phyloP scores from a whole-genome alignment of 2,329 filamentous ascomycete genomes.

The Dactylellina parvicollis region DNA sequence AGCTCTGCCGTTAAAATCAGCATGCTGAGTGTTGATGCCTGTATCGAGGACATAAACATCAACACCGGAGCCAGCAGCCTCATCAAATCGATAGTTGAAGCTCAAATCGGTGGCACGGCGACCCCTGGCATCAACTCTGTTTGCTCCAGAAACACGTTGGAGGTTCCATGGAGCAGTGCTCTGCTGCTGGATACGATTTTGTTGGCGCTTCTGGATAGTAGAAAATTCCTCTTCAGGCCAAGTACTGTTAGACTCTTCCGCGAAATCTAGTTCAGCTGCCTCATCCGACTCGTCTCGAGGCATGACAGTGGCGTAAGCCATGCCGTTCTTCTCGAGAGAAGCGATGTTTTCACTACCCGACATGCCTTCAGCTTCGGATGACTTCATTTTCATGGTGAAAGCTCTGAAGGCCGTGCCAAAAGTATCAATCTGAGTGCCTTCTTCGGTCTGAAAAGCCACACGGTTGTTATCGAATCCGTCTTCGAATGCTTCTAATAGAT shows the following conservation, averaged over 20 bases:
- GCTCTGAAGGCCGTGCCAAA: constrained; percentile 56
- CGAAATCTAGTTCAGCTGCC: constrained; percentile 28
- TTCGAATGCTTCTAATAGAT: constrained; percentile 1
- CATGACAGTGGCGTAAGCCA: constrained; percentile 28
- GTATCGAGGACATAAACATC: constrained; percentile 66
- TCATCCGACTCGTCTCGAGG: constrained; percentile 53
- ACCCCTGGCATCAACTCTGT: constrained; percentile 57
- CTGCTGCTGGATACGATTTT: constrained; percentile 20
- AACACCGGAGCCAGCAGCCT: constrained; percentile 61
- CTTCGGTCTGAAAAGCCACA: constrained; percentile 23
- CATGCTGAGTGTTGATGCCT: constrained; percentile 60
- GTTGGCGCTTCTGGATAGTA: constrained; percentile 17
- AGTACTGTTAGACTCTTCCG: constrained; percentile 12
- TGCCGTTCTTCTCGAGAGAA: constrained; percentile 29
- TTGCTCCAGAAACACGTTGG: constrained; percentile 58
- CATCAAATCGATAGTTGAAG: constrained; percentile 61
- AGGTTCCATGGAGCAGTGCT: constrained; percentile 58
- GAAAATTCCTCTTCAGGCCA: constrained; percentile 35
- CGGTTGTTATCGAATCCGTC: constrained; percentile 9
- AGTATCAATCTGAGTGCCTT: constrained; percentile 54
- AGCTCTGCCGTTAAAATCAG: constrained; percentile 58
- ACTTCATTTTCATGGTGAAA: constrained; percentile 54
- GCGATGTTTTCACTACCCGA: constrained; percentile 8
- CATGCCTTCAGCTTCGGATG: constrained; percentile 27
- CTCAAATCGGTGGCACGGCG: constrained; percentile 59